These are phyloP conservation scores for Logfia minima DNA, from an alignment of 129 eudicot species.

Conservation along the genomic window DNA sequence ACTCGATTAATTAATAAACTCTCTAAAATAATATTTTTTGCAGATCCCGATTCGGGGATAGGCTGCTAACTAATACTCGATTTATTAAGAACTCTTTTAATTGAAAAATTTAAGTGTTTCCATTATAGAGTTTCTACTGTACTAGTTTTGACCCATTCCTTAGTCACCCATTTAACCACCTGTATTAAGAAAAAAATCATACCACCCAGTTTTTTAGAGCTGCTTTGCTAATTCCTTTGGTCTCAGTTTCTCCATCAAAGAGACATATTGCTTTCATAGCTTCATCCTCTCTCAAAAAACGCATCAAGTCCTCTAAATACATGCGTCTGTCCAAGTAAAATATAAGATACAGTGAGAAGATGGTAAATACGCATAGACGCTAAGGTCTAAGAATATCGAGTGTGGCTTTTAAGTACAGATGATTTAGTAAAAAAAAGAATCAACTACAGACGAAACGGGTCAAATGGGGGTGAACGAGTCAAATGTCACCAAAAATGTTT, in stretches of 20 bases:
- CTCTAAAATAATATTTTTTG: constrained; percentile 38
- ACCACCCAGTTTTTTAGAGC: constrained; percentile 94
- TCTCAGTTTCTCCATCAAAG: constrained; percentile 55
- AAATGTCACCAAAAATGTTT: too few relatives aligned
- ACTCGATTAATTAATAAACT: constrained; percentile 43
- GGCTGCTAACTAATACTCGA: constrained; percentile 19
- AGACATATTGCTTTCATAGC: constrained; percentile 51
- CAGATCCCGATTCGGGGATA: constrained; percentile 38
- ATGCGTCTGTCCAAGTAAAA: constrained; percentile 40
- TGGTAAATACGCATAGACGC: background rate
- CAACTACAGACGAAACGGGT: too few relatives aligned
- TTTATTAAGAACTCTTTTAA: background rate
- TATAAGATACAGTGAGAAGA: background rate
- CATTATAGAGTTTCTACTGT: background rate
- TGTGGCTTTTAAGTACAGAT: background rate
- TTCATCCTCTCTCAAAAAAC: constrained; percentile 73
- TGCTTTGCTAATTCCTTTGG: constrained; percentile 70
- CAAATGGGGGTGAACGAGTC: background rate
- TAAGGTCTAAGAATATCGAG: background rate
- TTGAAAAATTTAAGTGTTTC: too few relatives aligned
- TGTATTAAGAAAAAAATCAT: constrained; percentile 21
- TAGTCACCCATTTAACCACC: background rate
- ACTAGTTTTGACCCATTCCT: background rate
- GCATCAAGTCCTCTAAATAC: constrained; percentile 57
- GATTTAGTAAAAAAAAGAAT: background rate